These are phyloP conservation scores for Hypoxylon trugodes DNA, from an alignment of 495 filamentous ascomycete species.

Conservation along the genomic window DNA sequence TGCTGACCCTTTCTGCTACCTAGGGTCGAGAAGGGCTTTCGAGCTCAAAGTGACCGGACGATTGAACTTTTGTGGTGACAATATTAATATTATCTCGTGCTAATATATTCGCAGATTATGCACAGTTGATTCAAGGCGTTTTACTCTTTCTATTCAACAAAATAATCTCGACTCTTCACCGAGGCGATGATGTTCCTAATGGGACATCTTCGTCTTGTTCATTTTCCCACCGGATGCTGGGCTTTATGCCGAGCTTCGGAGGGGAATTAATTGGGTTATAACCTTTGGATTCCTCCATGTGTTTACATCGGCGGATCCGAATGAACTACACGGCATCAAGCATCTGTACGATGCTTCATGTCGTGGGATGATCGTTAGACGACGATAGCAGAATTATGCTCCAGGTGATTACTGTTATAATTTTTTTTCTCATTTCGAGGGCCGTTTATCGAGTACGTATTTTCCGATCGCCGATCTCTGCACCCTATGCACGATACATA, in stretches of 20 bases:
- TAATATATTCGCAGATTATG: slow-evolving; percentile 25
- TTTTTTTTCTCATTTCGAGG: too few relatives aligned
- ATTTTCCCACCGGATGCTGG: slow-evolving; percentile 58
- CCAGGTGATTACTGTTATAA: too few relatives aligned
- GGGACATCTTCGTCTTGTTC: slow-evolving; percentile 23
- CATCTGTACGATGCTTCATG: too few relatives aligned
- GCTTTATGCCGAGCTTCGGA: slow-evolving; percentile 52
- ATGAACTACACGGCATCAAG: too few relatives aligned
- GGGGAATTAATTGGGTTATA: slow-evolving; percentile 39
- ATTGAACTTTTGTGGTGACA: too few relatives aligned
- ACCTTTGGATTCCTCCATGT: background rate
- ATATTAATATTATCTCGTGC: slow-evolving; percentile 16
- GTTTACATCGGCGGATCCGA: background rate
- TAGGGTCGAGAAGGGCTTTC: background rate
- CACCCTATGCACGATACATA: too few relatives aligned
- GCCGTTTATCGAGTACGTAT: too few relatives aligned
- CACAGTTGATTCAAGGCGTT: background rate
- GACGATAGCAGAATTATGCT: too few relatives aligned
- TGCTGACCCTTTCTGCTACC: background rate
- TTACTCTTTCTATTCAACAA: slow-evolving; percentile 5
- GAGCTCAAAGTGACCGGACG: too few relatives aligned
- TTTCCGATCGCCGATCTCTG: too few relatives aligned
- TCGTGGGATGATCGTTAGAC: too few relatives aligned
- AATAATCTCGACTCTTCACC: background rate
- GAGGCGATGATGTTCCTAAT: slow-evolving; percentile 4